Evolutionary conservation across 2,329 filamentous ascomycete species (phyloP).

Genomic region (Talaromyces sp.): DNA sequence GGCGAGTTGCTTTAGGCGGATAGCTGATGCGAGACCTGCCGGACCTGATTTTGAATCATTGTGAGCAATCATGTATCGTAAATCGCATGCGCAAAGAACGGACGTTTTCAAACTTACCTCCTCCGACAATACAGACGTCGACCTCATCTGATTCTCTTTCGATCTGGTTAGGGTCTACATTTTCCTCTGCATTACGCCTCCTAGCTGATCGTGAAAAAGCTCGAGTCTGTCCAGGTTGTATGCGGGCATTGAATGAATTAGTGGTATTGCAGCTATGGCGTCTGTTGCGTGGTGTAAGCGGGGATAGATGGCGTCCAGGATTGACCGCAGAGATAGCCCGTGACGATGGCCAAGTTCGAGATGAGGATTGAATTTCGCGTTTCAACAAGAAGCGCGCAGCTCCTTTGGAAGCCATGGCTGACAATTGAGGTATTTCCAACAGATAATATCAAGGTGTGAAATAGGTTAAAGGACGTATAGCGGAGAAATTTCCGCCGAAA

Average conservation of each 20-base stretch:
- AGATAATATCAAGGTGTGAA: background rate
- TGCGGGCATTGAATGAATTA: background rate
- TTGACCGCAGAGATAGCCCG: constrained; percentile 24
- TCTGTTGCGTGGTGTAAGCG: constrained; percentile 11
- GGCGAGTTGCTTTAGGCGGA: constrained; percentile 90
- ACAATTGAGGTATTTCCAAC: background rate
- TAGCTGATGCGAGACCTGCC: constrained; percentile 86
- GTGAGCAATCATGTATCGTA: background rate
- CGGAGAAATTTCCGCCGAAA: background rate
- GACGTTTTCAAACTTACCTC: constrained; percentile 52
- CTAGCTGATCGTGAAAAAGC: constrained; percentile 45
- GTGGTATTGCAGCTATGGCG: constrained; percentile 1
- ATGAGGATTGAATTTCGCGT: constrained; percentile 35
- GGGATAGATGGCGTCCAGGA: constrained; percentile 23
- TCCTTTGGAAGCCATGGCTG: constrained; percentile 40
- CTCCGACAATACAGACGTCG: constrained; percentile 94
- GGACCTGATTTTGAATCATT: constrained; percentile 55
- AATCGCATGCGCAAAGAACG: background rate
- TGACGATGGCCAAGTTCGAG: constrained; percentile 29
- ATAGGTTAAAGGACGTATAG: background rate
- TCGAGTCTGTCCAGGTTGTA: constrained; percentile 31
- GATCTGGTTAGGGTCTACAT: constrained; percentile 63
- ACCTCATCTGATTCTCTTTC: constrained; percentile 92
- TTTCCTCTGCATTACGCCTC: constrained; percentile 47
- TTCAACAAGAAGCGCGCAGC: constrained; percentile 41